phyloP scores from a whole-genome alignment of 352 stramenopile species.

The Globisporangium nagaii region DNA sequence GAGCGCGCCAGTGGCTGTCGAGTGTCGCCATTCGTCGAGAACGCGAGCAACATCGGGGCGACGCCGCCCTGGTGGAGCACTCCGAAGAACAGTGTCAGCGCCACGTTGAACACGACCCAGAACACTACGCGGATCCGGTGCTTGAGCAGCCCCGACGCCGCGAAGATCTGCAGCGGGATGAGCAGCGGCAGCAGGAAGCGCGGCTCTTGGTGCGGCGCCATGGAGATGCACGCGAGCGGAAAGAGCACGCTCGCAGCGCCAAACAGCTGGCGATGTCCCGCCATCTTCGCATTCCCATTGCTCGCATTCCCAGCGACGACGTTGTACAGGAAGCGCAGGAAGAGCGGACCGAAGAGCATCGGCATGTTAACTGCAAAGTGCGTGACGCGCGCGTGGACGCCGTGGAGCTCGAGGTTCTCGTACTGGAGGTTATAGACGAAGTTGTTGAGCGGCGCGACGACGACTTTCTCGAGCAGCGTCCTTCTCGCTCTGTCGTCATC shows the following conservation, averaged over 20 bases:
- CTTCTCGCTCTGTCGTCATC: too few relatives aligned
- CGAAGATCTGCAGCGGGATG: slow-evolving; percentile 77
- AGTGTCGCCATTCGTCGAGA: slow-evolving; percentile 17
- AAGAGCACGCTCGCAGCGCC: slow-evolving; percentile 40
- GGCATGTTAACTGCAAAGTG: slow-evolving; percentile 90
- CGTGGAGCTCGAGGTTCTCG: slow-evolving; percentile 88
- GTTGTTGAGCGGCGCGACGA: slow-evolving; percentile 84
- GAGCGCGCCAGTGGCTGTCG: background rate
- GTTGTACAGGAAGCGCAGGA: slow-evolving; percentile 44
- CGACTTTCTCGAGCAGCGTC: slow-evolving; percentile 12
- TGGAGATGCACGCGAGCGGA: slow-evolving; percentile 79
- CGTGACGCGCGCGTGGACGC: slow-evolving; percentile 85
- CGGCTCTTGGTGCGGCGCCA: slow-evolving; percentile 92
- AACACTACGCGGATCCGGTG: slow-evolving; percentile 8
- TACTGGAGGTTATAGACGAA: slow-evolving; percentile 90
- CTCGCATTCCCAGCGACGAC: slow-evolving; percentile 12
- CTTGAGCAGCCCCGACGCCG: slow-evolving; percentile 5
- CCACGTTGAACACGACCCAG: slow-evolving; percentile 53
- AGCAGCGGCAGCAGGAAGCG: slow-evolving; percentile 88
- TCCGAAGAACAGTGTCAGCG: slow-evolving; percentile 57
- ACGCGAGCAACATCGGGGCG: slow-evolving; percentile 46
- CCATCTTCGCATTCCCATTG: background rate
- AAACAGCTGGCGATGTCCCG: slow-evolving; percentile 15
- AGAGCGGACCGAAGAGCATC: slow-evolving; percentile 89
- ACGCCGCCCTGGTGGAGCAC: slow-evolving; percentile 69